phyloP scores from a whole-genome alignment of 768 basidiomycete species.

The Sistotremastrum niveocremeum region DNA sequence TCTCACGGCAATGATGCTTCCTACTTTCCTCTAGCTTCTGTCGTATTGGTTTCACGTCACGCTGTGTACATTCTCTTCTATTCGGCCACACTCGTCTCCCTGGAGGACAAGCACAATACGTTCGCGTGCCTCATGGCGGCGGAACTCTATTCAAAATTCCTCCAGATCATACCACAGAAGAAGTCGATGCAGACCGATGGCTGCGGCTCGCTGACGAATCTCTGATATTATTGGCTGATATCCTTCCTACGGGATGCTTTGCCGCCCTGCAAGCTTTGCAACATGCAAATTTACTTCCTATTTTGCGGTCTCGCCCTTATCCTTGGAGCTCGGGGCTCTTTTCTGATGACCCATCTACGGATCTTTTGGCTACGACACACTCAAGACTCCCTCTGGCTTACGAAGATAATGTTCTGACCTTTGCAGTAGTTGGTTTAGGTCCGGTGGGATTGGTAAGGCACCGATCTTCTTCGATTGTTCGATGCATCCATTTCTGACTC shows the following conservation, averaged over 20 bases:
- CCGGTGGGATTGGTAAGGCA: conserved; percentile 55
- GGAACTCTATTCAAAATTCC: conserved; percentile 48
- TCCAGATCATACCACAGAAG: neutral
- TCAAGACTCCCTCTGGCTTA: conserved; percentile 4
- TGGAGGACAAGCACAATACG: conserved; percentile 70
- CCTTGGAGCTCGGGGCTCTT: conserved; percentile 18
- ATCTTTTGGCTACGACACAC: neutral
- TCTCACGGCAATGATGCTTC: neutral
- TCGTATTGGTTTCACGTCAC: conserved; percentile 56
- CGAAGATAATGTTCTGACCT: conserved; percentile 39
- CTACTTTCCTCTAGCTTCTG: conserved; percentile 36
- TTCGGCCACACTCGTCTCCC: conserved; percentile 56
- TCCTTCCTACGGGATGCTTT: conserved; percentile 69
- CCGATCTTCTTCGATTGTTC: neutral
- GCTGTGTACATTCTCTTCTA: conserved; percentile 45
- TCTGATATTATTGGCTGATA: conserved; percentile 60
- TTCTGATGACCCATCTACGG: neutral
- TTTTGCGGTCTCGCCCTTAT: conserved; percentile 46
- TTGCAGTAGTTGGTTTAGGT: conserved; percentile 63
- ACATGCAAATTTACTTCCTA: conserved; percentile 55
- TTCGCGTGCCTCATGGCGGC: conserved; percentile 67
- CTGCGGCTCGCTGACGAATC: conserved; percentile 42
- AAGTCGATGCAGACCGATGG: conserved; percentile 2
- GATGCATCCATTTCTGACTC: neutral
- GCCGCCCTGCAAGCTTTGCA: conserved; percentile 59